A percentile compares a stretch with the other conserved stretches of the same genome.
Conservation (phyloP, 2,329 filamentous ascomycete species). For the Eutypella sp. region DNA sequence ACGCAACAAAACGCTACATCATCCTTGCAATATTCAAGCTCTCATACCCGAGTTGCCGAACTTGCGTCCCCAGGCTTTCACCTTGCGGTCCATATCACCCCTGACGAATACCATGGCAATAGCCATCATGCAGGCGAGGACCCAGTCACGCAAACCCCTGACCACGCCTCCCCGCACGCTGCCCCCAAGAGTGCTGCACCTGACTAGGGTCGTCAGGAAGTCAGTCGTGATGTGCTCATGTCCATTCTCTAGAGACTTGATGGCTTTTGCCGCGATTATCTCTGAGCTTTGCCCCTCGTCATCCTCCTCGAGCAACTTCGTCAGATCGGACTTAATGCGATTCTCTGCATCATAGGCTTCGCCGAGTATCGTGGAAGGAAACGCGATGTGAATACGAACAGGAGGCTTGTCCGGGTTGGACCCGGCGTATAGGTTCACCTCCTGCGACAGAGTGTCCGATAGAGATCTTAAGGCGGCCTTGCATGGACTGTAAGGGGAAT, state of each 20-base stretch:
- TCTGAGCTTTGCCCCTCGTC: constrained; percentile 12
- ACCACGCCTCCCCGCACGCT: constrained; percentile 12
- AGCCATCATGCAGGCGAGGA: constrained; percentile 11
- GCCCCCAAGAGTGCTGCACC: constrained; percentile 14
- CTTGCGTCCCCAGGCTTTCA: constrained; percentile 10
- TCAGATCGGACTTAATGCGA: constrained; percentile 12
- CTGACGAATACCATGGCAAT: constrained; percentile 16
- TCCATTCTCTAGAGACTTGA: constrained; percentile 21
- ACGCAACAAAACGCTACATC: too few species aligned
- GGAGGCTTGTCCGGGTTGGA: constrained; percentile 21
- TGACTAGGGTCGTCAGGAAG: constrained; percentile 9
- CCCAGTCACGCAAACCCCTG: constrained; percentile 10
- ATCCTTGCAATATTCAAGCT: too few species aligned
- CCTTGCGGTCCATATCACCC: constrained; percentile 15
- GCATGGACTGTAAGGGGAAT: constrained; percentile 58
- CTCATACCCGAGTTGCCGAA: constrained; percentile 12
- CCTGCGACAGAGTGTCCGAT: constrained; percentile 59
- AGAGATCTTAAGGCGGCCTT: constrained; percentile 64
- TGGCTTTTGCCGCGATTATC: constrained; percentile 16
- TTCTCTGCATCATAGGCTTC: constrained; percentile 40
- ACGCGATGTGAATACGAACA: constrained; percentile 59
- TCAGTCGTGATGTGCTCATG: constrained; percentile 24
- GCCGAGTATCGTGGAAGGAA: constrained; percentile 59
- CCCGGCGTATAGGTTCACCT: constrained; percentile 37
- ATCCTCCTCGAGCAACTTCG: constrained; percentile 12